Base-by-base conservation (phyloP, 495 filamentous ascomycete species). In the Cercophora scortea region DNA sequence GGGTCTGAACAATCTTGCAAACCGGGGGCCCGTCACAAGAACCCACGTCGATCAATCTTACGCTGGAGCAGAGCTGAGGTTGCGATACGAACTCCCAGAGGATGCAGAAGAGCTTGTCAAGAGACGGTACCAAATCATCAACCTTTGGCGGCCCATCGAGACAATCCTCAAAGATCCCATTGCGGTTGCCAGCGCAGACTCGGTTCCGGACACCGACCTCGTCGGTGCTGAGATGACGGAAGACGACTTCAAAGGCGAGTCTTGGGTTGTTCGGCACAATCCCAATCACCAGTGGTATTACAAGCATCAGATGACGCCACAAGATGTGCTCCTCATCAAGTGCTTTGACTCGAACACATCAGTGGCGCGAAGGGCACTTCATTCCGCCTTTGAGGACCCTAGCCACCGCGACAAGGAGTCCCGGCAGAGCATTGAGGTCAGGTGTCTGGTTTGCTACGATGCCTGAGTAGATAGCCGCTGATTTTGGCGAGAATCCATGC, bases 31-130 rank as follows among this genome's bases (percentile, higher is more conserved):
- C 1, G 83, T 86, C 6, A 74, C 79, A 49, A 73, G 79, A 25
- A 84, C 87, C 0, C 85, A 88, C 65, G 82, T 89, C 61, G 86
- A 89, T 58, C 86, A 88, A 58, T 81, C 81, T 36, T 86, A 86
- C 71, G 12, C 51, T 1, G 85, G 82, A 1, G 69, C 80, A 2
- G 63, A 74, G 0, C 70, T 71, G 25, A 76, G 83, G 12, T 82
- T 89, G 33, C 47, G 67, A 17, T 69, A 79, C 66, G 82, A 87
- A 53, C 74, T 88, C 1, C 82, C 78, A 0, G 78, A 78, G 8
- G 82, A 87, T 33, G 84, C 84, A 0, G 71, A 76, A 2, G 65
- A 73, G 61, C 74, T 90, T 0, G 64, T 85, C 7, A 73, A 81
- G 57, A 79, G 79, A 18, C 77, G 85, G 9, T 84, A 81, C 60